These are phyloP conservation scores for Neonothopanus nambi DNA, from an alignment of 1,284 basidiomycete species.

Conservation along the genomic window DNA sequence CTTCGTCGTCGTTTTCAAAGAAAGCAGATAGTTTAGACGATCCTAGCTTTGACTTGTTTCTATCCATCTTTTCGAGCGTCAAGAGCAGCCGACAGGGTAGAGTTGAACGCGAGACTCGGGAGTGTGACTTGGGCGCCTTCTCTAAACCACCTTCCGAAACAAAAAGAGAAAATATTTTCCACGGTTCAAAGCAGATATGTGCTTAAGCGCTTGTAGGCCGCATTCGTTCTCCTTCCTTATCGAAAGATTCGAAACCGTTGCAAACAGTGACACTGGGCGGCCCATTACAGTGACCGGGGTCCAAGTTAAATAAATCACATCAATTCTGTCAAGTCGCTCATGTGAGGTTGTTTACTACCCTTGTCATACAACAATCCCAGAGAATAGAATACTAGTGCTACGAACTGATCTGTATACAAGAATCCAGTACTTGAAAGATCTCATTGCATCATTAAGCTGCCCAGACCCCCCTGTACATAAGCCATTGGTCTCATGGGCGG, in stretches of 20 bases:
- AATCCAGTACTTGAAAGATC: neutral
- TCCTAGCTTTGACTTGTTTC: conserved; percentile 69
- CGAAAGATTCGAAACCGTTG: too few relatives aligned
- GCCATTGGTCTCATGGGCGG: conserved; percentile 94
- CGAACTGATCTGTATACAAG: neutral
- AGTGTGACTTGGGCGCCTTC: neutral
- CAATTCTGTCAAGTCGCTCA: too few relatives aligned
- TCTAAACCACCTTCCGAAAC: too few relatives aligned
- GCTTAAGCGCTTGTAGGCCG: too few relatives aligned
- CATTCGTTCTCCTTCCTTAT: too few relatives aligned
- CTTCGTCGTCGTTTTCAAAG: conserved; percentile 81
- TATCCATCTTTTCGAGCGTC: conserved; percentile 70
- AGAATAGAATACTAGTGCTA: neutral
- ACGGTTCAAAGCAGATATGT: neutral
- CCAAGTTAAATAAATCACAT: too few relatives aligned
- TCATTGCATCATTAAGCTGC: conserved; percentile 59
- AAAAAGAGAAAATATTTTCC: neutral
- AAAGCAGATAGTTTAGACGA: conserved; percentile 50
- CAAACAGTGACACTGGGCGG: too few relatives aligned
- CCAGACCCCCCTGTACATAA: conserved; percentile 68
- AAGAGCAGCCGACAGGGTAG: too few relatives aligned
- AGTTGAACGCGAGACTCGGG: too few relatives aligned
- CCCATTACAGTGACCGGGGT: too few relatives aligned
- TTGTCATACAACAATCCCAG: neutral
- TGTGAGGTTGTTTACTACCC: too few relatives aligned